Conservation (phyloP, 352 stramenopile species). For the Phytophthora agathidicida region DNA sequence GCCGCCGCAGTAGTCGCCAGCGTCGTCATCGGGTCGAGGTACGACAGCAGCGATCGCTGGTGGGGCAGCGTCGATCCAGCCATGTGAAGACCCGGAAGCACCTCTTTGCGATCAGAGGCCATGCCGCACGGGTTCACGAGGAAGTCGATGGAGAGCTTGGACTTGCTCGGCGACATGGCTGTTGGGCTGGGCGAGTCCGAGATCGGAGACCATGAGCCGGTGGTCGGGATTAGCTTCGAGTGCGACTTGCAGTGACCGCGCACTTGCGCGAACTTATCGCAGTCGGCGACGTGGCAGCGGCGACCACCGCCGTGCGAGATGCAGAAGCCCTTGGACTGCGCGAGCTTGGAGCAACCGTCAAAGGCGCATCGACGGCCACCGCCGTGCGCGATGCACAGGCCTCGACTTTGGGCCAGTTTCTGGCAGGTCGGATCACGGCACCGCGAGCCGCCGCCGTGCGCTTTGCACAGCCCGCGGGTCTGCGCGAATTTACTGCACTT, state of each 20-base stretch:
- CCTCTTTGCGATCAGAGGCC: not conserved
- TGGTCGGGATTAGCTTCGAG: conserved; percentile 59
- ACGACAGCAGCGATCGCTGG: conserved; percentile 37
- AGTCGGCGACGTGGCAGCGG: conserved; percentile 67
- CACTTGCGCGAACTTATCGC: conserved; percentile 85
- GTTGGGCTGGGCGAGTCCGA: not conserved
- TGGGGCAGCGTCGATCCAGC: conserved; percentile 6
- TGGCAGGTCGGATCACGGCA: conserved; percentile 74
- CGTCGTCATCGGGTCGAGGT: conserved; percentile 33
- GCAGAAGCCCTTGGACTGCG: conserved; percentile 80
- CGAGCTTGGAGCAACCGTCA: conserved; percentile 69
- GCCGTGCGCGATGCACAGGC: conserved; percentile 78
- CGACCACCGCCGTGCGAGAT: conserved; percentile 81
- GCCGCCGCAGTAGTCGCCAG: conserved; percentile 12
- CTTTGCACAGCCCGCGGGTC: conserved; percentile 78
- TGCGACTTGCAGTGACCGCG: conserved; percentile 85
- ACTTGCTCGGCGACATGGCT: conserved; percentile 29
- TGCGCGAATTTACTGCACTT: conserved; percentile 82
- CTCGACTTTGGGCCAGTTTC: conserved; percentile 80
- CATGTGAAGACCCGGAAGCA: conserved; percentile 13
- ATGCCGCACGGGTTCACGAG: conserved; percentile 44
- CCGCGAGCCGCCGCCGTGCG: conserved; percentile 79
- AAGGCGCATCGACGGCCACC: conserved; percentile 74
- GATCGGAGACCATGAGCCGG: conserved; percentile 28
- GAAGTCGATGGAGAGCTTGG: conserved; percentile 63